Percentiles rank a stretch among this genome's conserved stretches.
Conservation (phyloP, 371 early-diverging fungal species). For the Chytridiales sp. region DNA sequence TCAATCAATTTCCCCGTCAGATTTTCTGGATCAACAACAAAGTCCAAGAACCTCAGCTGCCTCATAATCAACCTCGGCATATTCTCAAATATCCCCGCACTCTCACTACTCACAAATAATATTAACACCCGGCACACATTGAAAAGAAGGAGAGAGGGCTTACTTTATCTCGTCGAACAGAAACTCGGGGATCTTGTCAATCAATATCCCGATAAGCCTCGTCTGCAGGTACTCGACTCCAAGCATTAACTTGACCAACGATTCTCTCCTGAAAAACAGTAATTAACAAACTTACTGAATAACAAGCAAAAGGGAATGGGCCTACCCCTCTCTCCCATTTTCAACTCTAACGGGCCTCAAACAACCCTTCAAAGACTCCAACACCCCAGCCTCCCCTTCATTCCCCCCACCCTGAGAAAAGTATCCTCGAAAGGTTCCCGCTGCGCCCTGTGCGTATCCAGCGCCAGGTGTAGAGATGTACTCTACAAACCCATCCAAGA, state of each 20-base stretch:
- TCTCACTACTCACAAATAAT: not conserved
- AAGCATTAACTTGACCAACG: conserved; percentile 15
- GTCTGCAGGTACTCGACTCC: conserved; percentile 10
- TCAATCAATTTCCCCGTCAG: conserved; percentile 6
- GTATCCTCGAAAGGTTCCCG: too few species aligned
- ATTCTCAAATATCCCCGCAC: conserved; percentile 6
- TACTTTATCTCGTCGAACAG: not conserved
- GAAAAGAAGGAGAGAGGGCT: not conserved
- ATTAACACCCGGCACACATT: not conserved
- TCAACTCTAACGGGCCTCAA: too few species aligned
- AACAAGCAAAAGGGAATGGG: too few species aligned
- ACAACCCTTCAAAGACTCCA: too few species aligned
- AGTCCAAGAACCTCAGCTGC: conserved; percentile 20
- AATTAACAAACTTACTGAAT: too few species aligned
- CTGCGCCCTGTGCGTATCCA: too few species aligned
- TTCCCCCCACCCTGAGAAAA: too few species aligned
- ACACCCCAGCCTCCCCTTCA: too few species aligned
- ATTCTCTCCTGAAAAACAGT: too few species aligned
- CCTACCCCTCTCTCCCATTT: too few species aligned
- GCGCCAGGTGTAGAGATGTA: too few species aligned
- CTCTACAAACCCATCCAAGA: too few species aligned
- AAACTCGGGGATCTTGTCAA: conserved; percentile 9
- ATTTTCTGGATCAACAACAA: conserved; percentile 5
- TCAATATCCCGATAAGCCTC: not conserved
- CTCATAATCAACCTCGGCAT: conserved; percentile 15